Conservation (phyloP, 2,329 filamentous ascomycete species). For the Trichoderma polysporum region DNA sequence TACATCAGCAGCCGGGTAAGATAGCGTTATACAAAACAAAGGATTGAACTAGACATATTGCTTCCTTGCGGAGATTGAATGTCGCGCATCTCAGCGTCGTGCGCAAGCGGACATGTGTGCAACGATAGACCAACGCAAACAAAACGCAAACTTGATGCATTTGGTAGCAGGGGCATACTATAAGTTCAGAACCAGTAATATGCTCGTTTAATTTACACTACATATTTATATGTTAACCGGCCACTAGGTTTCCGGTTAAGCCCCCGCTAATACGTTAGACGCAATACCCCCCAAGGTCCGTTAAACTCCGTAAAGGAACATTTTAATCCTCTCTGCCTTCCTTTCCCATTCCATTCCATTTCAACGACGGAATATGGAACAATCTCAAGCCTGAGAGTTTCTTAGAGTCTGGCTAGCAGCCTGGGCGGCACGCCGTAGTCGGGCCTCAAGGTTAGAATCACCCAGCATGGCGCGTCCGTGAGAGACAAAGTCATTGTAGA, state of each 20-base stretch:
- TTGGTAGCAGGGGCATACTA: too few relatives aligned
- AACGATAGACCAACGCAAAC: too few relatives aligned
- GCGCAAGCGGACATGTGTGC: too few relatives aligned
- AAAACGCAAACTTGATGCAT: too few relatives aligned
- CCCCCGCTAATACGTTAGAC: background rate
- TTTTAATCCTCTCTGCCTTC: background rate
- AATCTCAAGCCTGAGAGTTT: conserved; percentile 28
- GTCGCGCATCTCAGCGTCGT: too few relatives aligned
- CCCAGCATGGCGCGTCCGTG: conserved; percentile 85
- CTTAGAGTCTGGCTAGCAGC: conserved; percentile 58
- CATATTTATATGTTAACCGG: background rate
- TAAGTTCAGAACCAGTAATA: too few relatives aligned
- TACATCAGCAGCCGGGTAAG: too few relatives aligned
- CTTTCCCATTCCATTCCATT: background rate
- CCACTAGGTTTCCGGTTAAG: background rate
- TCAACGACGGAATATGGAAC: conserved; percentile 24
- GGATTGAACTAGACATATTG: too few relatives aligned
- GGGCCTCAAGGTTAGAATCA: conserved; percentile 83
- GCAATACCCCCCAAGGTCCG: conserved; percentile 28
- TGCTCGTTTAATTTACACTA: too few relatives aligned
- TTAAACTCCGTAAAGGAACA: conserved; percentile 19
- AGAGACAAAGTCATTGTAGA: conserved; percentile 82
- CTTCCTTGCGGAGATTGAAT: too few relatives aligned
- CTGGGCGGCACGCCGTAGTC: conserved; percentile 74
- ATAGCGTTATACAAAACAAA: too few relatives aligned